phyloP scores from a whole-genome alignment of 2,329 filamentous ascomycete species.

The Corynespora cassiicola region DNA sequence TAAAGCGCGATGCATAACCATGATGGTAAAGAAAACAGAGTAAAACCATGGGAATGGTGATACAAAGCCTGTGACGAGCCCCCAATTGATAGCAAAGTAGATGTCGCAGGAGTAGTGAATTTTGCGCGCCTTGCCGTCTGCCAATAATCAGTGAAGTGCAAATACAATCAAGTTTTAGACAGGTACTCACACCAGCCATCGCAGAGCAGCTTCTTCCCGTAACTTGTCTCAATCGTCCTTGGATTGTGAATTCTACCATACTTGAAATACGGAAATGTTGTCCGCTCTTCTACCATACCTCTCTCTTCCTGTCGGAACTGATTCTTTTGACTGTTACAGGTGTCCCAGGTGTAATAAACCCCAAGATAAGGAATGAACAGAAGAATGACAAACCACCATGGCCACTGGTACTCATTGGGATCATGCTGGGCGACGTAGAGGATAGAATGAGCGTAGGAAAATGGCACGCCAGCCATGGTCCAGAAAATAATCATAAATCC shows the following conservation, averaged over 20 bases:
- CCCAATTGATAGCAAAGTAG: constrained; percentile 79
- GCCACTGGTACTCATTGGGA: constrained; percentile 77
- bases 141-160: too few species aligned
- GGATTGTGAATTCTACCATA: constrained; percentile 84
- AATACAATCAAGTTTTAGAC: too few species aligned
- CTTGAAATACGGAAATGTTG: constrained; percentile 82
- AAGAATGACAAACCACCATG: constrained; percentile 66
- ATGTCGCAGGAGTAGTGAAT: constrained; percentile 78
- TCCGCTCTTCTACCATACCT: constrained; percentile 69
- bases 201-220: constrained; percentile 75
- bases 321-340: constrained; percentile 89
- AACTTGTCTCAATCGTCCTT: constrained; percentile 72
- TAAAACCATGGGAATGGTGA: constrained; percentile 84
- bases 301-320: constrained; percentile 80
- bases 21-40: too few species aligned
- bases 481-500: constrained; percentile 96
- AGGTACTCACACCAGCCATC: constrained; percentile 67
- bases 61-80: constrained; percentile 74
- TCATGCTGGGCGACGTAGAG: constrained; percentile 84
- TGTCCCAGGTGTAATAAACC: constrained; percentile 89
- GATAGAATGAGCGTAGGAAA: constrained; percentile 88
- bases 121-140: constrained; percentile 69
- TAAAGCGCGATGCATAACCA: constrained; percentile 76
- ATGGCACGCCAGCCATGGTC: constrained; percentile 85
- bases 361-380: constrained; percentile 76